Conservation (phyloP, 768 basidiomycete genomes). For the Mycena galericulata region DNA sequence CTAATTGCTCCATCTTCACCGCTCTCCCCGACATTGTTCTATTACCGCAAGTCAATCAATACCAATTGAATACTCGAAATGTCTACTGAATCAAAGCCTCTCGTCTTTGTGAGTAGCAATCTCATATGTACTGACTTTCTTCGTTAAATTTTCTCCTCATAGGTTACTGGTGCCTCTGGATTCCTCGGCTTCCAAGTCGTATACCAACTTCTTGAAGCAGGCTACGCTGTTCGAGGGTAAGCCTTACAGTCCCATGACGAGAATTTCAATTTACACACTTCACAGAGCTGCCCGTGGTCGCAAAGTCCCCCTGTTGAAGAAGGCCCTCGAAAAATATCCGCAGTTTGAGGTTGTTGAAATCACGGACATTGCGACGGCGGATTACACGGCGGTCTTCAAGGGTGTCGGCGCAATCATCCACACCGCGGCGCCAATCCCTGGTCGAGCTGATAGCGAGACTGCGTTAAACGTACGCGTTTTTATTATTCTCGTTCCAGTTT, state of each 20-base stretch:
- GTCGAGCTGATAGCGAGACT: slow-evolving; percentile 15
- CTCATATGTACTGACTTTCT: neutral
- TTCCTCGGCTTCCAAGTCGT: slow-evolving; percentile 36
- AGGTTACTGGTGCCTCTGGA: slow-evolving; percentile 16
- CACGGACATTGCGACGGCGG: slow-evolving; percentile 27
- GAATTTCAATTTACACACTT: neutral
- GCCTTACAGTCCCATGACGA: neutral
- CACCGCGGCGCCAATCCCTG: slow-evolving; percentile 32
- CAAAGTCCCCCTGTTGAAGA: slow-evolving; percentile 26
- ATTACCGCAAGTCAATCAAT: neutral
- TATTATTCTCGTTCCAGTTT: neutral
- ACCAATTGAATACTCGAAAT: neutral
- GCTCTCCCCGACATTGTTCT: neutral
- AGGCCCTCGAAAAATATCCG: slow-evolving; percentile 26
- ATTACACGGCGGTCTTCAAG: slow-evolving; percentile 21
- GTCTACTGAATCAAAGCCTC: slow-evolving; percentile 28
- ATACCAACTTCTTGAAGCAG: slow-evolving; percentile 28
- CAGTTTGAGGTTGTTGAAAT: slow-evolving; percentile 36
- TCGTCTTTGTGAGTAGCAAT: slow-evolving; percentile 20
- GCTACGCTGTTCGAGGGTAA: slow-evolving; percentile 32
- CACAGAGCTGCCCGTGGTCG: slow-evolving; percentile 31
- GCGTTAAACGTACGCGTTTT: slow-evolving; percentile 5
- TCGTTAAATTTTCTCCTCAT: neutral
- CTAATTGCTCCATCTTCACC: too few species aligned
- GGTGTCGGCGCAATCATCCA: slow-evolving; percentile 12